Conservation (phyloP, 352 stramenopile species). For the Pythium periplocum region DNA sequence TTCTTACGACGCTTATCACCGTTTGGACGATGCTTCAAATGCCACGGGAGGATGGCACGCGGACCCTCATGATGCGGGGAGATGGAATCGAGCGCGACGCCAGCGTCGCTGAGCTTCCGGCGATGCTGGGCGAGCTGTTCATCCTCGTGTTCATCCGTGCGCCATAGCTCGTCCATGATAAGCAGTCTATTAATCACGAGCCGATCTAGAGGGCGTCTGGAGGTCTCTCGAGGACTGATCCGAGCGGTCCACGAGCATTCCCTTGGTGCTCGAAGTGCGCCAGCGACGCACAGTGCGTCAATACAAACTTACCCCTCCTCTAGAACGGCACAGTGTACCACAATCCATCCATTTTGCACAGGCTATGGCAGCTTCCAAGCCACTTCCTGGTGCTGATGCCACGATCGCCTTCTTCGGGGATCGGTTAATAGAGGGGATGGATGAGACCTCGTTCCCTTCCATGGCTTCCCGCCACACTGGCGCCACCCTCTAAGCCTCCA, state of each 20-base stretch:
- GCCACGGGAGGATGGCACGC: slow-evolving; percentile 20
- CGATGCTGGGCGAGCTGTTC: slow-evolving; percentile 13
- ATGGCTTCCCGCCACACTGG: no score
- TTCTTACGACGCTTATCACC: slow-evolving; percentile 28
- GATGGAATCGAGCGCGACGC: slow-evolving; percentile 1
- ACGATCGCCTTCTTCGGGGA: no score
- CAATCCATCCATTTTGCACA: no score
- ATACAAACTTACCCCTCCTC: not conserved
- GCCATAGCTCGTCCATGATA: slow-evolving; percentile 33
- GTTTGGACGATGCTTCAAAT: slow-evolving; percentile 23
- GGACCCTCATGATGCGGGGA: slow-evolving; percentile 12
- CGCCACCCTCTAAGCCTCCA: no score
- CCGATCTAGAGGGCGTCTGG: not conserved
- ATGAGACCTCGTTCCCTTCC: no score
- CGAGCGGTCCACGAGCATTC: not conserved
- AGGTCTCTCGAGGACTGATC: no score
- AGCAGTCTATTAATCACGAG: no score
- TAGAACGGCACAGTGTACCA: no score
- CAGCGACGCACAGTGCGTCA: slow-evolving; percentile 19
- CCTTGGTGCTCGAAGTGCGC: slow-evolving; percentile 8
- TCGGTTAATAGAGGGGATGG: no score
- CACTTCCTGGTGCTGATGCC: no score
- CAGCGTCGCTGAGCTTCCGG: slow-evolving; percentile 14
- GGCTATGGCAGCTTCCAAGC: no score
- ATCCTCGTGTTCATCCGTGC: slow-evolving; percentile 22